Base-by-base conservation (phyloP, 306 rosid species). In the Begonia peltatifolia region DNA sequence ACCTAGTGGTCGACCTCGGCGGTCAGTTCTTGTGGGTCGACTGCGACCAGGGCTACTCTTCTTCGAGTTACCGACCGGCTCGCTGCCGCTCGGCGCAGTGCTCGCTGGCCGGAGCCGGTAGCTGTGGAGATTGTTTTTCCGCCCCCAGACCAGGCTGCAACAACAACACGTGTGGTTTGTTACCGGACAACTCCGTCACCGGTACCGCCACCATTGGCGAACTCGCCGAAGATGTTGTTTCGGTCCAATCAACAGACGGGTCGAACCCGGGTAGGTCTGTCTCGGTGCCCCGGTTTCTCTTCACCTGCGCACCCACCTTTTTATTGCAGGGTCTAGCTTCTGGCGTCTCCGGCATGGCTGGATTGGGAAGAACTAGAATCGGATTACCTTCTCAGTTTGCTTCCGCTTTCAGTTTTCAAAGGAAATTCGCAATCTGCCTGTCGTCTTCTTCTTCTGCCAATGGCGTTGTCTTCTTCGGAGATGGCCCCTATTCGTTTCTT, bases 311-410 rank as follows among this genome's bases (percentile, higher is more conserved):
- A 49, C 53, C 53, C 5, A 49, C 20, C 9, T 49, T 49, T 16
- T 49, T 49, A 11, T 16, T 49, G 16, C 16, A 49, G 16, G 53
- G 53, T 16, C 20, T 49, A 11, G 53, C 53, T 49, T 12, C 17
- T 15, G 53, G 53, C 14, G 53, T 49, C 16, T 49, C 53, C 10
- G 53, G 53, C 53, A 49, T 49, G 14, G 53, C 53, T 10, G 53
- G 53, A 49, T 16, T 49, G 16, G 53, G 53, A 12, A n/a, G 53
- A 16, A 49, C 53, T n/a, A 12, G 53, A 14, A 49, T 49, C 6
- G 16, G 17, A n/a, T 10, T 49, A 9, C 53, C 53, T 49, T 49
- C 53, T 16, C 53, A 49, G 16, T 49, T 49, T 10, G 16, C 53
- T 49, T 49, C 53, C 14, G 14, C 53, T 6, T 49, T 49, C 20